These are phyloP conservation scores for Neurospora sublineolata DNA, from an alignment of 495 filamentous ascomycete species.

Conservation along the genomic window DNA sequence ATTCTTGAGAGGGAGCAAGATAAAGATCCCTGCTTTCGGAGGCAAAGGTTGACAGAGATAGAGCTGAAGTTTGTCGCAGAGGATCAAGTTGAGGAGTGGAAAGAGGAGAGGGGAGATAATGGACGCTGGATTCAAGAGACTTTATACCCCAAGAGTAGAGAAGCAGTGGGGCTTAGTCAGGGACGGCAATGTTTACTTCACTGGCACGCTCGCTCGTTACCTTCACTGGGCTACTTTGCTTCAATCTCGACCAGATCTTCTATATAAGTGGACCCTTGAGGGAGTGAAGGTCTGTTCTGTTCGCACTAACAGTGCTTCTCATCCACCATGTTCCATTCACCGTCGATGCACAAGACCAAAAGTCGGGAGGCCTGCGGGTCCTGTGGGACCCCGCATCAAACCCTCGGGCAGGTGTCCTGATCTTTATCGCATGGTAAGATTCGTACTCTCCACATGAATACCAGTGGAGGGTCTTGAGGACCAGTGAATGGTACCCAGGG, in stretches of 20 bases:
- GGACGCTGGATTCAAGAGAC: background rate
- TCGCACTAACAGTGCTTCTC: background rate
- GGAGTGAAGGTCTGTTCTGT: background rate
- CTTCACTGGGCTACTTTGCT: background rate
- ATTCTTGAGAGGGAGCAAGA: too few species aligned
- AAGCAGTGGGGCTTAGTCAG: background rate
- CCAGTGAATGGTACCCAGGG: background rate
- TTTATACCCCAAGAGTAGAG: background rate
- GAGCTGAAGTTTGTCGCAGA: background rate
- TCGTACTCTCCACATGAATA: background rate
- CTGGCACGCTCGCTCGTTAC: background rate
- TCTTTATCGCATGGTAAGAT: background rate
- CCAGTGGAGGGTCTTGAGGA: background rate
- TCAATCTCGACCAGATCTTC: background rate
- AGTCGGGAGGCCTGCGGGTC: background rate
- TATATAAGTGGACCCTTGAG: background rate
- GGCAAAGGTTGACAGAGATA: background rate
- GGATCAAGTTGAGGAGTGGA: background rate
- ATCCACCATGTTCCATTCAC: background rate
- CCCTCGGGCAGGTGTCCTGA: background rate
- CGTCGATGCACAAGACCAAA: background rate
- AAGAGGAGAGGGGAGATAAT: background rate
- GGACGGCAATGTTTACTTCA: background rate
- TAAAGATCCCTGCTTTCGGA: background rate
- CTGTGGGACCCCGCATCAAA: background rate